Percentiles rank a stretch among this genome's conserved stretches.
Evolutionary conservation across 169 alveolate genomes (phyloP).

Genomic region (Plasmodium vivax): DNA sequence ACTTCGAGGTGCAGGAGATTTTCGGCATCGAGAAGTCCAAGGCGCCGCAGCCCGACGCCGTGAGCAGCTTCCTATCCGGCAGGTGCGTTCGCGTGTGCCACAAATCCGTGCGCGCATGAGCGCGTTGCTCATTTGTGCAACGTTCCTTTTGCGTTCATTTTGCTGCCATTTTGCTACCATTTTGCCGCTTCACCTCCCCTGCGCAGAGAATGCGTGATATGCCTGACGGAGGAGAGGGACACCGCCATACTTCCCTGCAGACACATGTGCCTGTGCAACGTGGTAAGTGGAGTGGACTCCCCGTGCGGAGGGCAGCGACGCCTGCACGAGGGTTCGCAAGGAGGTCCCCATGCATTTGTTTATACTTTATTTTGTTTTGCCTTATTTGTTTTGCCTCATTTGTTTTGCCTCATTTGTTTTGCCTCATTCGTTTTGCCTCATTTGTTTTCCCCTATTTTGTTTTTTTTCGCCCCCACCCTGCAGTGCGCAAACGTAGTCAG

Average conservation of each 20-base stretch:
- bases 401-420: neutral
- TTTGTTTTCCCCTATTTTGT: neutral
- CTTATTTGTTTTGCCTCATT: neutral
- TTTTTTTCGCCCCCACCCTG: neutral
- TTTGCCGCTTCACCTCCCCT: neutral
- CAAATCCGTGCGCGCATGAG: neutral
- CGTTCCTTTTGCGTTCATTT: neutral
- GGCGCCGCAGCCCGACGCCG: conserved; percentile 22
- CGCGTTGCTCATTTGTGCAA: neutral
- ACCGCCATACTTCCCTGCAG: conserved; percentile 87
- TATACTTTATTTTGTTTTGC: neutral
- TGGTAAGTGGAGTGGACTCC: conserved; percentile 61
- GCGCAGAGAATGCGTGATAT: conserved; percentile 83
- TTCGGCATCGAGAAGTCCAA: conserved; percentile 66
- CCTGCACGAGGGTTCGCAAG: neutral
- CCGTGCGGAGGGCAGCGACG: neutral
- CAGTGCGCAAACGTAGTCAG: conserved; percentile 84
- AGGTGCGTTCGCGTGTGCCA: conserved; percentile 5
- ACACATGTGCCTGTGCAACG: conserved; percentile 86
- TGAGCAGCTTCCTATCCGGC: conserved; percentile 22
- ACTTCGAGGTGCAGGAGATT: conserved; percentile 52
- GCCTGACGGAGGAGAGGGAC: conserved; percentile 80
- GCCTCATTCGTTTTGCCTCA: neutral
- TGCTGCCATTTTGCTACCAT: neutral
- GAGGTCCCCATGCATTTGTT: neutral